A percentile compares a stretch with the other conserved stretches of the same genome.
Conservation (phyloP, 257 asterid genomes). For the Gentiana macrophylla region DNA sequence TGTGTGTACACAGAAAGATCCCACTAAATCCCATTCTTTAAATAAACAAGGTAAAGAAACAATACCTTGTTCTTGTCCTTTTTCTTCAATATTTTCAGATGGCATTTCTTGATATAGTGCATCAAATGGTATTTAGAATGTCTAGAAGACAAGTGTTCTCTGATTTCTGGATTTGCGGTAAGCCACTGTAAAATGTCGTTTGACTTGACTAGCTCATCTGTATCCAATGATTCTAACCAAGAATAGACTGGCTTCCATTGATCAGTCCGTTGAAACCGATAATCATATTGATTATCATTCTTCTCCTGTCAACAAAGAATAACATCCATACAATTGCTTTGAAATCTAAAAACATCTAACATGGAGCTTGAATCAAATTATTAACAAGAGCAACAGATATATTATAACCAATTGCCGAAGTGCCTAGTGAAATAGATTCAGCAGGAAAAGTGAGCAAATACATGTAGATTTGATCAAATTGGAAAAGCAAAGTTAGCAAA, state of each 20-base stretch:
- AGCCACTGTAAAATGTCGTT: conserved; percentile 82
- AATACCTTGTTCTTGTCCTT: conserved; percentile 62
- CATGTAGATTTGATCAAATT: too few relatives aligned
- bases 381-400: too few relatives aligned
- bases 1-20: background rate
- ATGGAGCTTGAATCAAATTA: background rate
- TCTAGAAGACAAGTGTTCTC: conserved; percentile 62
- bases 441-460: too few relatives aligned
- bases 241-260: conserved; percentile 90
- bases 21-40: too few relatives aligned
- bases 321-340: background rate
- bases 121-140: conserved; percentile 94
- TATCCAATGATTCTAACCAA: conserved; percentile 74
- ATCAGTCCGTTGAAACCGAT: conserved; percentile 94
- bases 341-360: background rate
- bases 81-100: conserved; percentile 76
- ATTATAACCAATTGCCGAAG: too few relatives aligned
- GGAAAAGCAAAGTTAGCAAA: too few relatives aligned
- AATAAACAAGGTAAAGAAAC: background rate
- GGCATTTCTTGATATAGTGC: conserved; percentile 91
- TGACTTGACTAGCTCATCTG: conserved; percentile 75
- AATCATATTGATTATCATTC: conserved; percentile 33
- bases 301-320: conserved; percentile 23
- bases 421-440: too few relatives aligned
- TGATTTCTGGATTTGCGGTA: conserved; percentile 54